Base-by-base conservation (phyloP, 345 rosid species). In the Aurinia saxatilis region DNA sequence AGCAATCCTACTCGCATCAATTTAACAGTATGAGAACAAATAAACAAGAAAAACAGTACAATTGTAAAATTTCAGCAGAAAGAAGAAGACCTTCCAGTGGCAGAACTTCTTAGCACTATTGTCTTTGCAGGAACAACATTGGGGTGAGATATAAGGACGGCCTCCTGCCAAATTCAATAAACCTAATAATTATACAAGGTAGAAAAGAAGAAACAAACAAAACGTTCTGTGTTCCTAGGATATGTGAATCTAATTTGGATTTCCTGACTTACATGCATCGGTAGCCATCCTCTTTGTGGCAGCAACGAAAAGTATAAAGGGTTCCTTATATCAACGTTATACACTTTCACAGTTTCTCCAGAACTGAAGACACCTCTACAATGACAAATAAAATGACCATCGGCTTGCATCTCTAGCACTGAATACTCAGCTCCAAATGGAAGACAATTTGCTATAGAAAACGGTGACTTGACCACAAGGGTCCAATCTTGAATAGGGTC, bases 401-500 rank as follows among this genome's bases (percentile, higher is more conserved):
- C 78, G 23, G 74, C 70, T 78, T 75, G 90, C 86, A 55, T 78
- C 78, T 90, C 90, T 60, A 84, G 80, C 33, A 93, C 75, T 61
- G 96, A 80, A 67, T 81, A 93, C 72, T 87, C 96, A 67, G 91
- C 87, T 30, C 68, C 75, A 78, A 90, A 81, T 41, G 97, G 99
- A 78, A 93, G 99, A 75, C 76, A 84, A 66, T 79, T 87, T 74
- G 84, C 65, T 65, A 93, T 70, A 47, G 85, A 85, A 47, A 93
- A 73, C 16, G 99, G 99, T 36, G 99, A 71, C 71, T 87, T 93
- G 59, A 93, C 70, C 65, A 80, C 85, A 70, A 93, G 76, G 69
- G 58, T 78, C 99, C 99, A 93, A 73, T 93, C 99, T 71, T 87
- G 81, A 73, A 90, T 90, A 30, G 96, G 88, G 72, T 90, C 78